These are phyloP conservation scores for Bothriochloa decipiens DNA, from an alignment of 176 grass and related monocot species.

Conservation along the genomic window DNA sequence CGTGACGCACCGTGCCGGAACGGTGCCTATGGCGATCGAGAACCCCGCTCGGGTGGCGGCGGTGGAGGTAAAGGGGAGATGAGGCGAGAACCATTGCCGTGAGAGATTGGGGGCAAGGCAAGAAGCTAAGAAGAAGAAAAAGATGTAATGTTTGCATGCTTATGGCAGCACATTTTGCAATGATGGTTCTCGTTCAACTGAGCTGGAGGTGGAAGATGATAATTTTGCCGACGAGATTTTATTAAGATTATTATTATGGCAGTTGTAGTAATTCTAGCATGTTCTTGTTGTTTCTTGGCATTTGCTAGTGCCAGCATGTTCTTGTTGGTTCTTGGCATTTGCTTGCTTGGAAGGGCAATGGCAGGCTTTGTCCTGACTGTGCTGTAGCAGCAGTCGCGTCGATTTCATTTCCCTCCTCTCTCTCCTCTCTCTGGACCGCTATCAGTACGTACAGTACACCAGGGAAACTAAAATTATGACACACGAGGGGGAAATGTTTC, in stretches of 20 bases:
- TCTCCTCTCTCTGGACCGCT: neutral
- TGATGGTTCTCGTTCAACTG: neutral
- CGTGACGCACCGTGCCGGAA: neutral
- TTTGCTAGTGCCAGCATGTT: too few species aligned
- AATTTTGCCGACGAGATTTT: neutral
- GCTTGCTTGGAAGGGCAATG: too few species aligned
- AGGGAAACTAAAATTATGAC: neutral
- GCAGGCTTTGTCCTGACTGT: too few species aligned
- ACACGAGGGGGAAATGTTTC: neutral
- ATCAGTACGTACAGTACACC: too few species aligned
- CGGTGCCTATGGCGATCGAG: slow-evolving; percentile 10
- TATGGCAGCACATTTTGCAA: neutral
- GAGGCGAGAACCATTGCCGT: neutral
- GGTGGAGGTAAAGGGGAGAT: neutral
- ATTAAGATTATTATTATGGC: neutral
- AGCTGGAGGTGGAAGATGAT: neutral
- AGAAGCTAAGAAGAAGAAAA: neutral
- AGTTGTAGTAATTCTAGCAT: too few species aligned
- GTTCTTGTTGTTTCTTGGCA: too few species aligned
- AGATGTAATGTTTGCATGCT: neutral
- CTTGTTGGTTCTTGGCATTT: too few species aligned
- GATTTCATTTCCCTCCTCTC: neutral
- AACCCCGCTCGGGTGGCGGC: neutral
- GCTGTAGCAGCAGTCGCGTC: neutral
- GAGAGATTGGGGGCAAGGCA: neutral